A percentile compares a stretch with the other conserved stretches of the same genome.
phyloP scores from a whole-genome alignment of 2,329 filamentous ascomycete genomes.

The Stromatinia cepivora region DNA sequence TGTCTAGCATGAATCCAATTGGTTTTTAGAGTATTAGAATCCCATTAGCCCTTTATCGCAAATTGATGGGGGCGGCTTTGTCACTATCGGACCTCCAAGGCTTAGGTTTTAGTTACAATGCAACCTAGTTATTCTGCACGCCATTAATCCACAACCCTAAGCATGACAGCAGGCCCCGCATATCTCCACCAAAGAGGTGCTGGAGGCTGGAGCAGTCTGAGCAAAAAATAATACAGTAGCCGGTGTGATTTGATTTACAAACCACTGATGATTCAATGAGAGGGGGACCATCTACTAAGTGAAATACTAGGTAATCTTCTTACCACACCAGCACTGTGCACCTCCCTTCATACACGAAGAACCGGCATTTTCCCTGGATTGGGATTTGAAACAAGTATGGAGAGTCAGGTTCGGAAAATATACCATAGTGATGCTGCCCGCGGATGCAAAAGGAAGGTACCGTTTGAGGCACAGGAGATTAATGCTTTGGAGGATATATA shows the following conservation, averaged over 20 bases:
- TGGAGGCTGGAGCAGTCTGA: background rate
- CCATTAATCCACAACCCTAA: background rate
- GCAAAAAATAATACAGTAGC: background rate
- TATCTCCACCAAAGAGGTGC: background rate
- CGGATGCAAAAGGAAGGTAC: background rate
- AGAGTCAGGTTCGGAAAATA: background rate
- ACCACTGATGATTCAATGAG: background rate
- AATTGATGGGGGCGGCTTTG: background rate
- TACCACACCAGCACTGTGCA: background rate
- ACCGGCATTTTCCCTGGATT: background rate
- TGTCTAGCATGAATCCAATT: background rate
- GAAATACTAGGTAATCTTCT: background rate
- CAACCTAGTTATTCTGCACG: background rate
- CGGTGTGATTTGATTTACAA: conserved; percentile 1
- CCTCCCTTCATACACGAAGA: background rate
- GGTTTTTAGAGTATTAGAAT: background rate
- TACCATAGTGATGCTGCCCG: background rate
- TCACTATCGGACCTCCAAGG: background rate
- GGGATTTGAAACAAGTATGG: conserved; percentile 6
- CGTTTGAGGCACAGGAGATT: background rate
- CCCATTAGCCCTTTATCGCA: background rate
- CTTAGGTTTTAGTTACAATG: background rate
- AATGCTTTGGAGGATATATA: background rate
- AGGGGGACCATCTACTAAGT: background rate
- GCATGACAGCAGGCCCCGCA: background rate